These are phyloP conservation scores for Musa schizocarpa DNA, from an alignment of 176 grass and related monocot species.

Conservation along the genomic window DNA sequence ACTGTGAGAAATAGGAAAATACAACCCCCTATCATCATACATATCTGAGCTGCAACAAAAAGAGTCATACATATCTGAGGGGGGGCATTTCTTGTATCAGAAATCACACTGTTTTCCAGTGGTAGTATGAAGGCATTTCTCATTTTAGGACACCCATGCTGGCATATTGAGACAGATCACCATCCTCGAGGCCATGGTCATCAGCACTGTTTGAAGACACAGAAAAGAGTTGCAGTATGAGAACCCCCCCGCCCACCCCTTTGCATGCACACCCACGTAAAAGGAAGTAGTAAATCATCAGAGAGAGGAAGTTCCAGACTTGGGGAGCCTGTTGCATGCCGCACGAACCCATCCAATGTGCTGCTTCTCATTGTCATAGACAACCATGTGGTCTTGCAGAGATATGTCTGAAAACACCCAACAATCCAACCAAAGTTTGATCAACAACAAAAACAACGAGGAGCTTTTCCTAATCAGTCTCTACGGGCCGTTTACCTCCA, in stretches of 20 bases:
- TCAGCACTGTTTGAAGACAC: conserved; percentile 52
- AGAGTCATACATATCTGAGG: too few species aligned
- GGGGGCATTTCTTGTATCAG: not conserved
- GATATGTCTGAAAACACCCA: conserved; percentile 53
- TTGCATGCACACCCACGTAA: conserved; percentile 28
- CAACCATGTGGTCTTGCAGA: conserved; percentile 85
- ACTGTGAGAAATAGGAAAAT: not conserved
- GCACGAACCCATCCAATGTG: conserved; percentile 70
- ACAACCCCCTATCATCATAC: not conserved
- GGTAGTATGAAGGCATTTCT: conserved; percentile 17
- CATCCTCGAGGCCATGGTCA: conserved; percentile 18
- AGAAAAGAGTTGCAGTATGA: conserved; percentile 1
- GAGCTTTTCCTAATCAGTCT: not conserved
- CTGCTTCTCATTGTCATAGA: conserved; percentile 79
- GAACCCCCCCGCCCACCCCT: conserved; percentile 18
- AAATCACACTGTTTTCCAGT: conserved; percentile 8
- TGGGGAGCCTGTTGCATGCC: conserved; percentile 51
- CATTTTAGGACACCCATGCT: conserved; percentile 18
- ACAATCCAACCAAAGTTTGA: conserved; percentile 4
- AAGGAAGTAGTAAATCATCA: conserved; percentile 40
- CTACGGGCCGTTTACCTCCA: conserved; percentile 46
- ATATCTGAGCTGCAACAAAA: too few species aligned
- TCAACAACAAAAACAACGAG: conserved; percentile 2
- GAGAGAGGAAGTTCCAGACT: conserved; percentile 45
- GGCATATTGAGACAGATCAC: too few species aligned